Percentiles rank a stretch among this genome's conserved stretches.
These are phyloP conservation scores for Annulohypoxylon nitens DNA, from an alignment of 495 filamentous ascomycete species.

Conservation along the genomic window DNA sequence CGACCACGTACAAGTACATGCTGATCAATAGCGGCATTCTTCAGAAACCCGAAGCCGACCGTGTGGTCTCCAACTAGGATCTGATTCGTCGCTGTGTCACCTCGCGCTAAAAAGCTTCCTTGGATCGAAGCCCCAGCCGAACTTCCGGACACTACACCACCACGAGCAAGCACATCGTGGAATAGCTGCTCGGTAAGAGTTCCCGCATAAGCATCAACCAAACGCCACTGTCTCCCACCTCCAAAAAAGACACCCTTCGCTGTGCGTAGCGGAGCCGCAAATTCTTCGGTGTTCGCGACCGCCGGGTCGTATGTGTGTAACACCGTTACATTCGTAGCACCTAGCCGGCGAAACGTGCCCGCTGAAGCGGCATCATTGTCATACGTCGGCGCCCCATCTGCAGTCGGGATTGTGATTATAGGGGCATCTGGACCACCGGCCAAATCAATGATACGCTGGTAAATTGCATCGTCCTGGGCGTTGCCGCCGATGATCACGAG, in stretches of 20 bases:
- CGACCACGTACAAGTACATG: slow-evolving; percentile 52
- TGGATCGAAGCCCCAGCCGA: slow-evolving; percentile 55
- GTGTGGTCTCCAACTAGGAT: slow-evolving; percentile 52
- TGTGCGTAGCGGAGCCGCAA: slow-evolving; percentile 46
- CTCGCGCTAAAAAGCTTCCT: slow-evolving; percentile 52
- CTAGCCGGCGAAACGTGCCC: slow-evolving; percentile 50
- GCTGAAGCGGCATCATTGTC: slow-evolving; percentile 50
- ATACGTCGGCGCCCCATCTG: slow-evolving; percentile 47
- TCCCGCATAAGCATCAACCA: slow-evolving; percentile 54
- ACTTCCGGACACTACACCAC: slow-evolving; percentile 51
- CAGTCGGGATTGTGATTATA: slow-evolving; percentile 63
- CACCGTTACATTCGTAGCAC: slow-evolving; percentile 51
- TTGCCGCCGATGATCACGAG: slow-evolving; percentile 54
- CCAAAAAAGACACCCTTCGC: slow-evolving; percentile 53
- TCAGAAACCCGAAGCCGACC: slow-evolving; percentile 52
- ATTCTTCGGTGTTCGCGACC: slow-evolving; percentile 52
- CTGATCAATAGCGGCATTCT: slow-evolving; percentile 52
- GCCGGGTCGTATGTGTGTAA: slow-evolving; percentile 52
- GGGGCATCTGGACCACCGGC: slow-evolving; percentile 59
- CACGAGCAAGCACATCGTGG: slow-evolving; percentile 49
- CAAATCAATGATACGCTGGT: slow-evolving; percentile 58
- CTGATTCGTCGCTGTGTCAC: slow-evolving; percentile 51
- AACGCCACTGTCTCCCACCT: slow-evolving; percentile 52
- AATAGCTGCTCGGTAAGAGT: slow-evolving; percentile 51
- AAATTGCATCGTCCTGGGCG: slow-evolving; percentile 59